phyloP scores from a whole-genome alignment of 2,329 filamentous ascomycete species.

The Microcyclosporella mali region DNA sequence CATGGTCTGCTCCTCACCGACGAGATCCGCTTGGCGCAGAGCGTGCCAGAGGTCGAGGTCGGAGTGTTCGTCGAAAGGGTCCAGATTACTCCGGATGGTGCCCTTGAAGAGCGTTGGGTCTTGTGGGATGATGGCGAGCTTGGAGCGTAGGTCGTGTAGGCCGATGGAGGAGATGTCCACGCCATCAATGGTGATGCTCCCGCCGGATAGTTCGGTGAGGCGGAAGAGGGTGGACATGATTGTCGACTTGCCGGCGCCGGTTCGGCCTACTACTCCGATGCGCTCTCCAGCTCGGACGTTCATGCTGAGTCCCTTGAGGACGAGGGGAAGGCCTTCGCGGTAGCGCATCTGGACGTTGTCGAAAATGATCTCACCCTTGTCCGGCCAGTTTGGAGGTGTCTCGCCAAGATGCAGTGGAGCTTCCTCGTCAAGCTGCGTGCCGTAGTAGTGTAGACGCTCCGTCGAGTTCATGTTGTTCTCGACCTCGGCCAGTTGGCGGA shows the following conservation, averaged over 20 bases:
- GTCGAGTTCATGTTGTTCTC: constrained; percentile 98
- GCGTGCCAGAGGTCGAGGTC: constrained; percentile 74
- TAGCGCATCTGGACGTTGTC: constrained; percentile 49
- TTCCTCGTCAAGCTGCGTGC: constrained; percentile 78
- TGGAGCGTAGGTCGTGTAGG: constrained; percentile 66
- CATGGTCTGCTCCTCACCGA: constrained; percentile 47
- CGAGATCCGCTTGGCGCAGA: constrained; percentile 68
- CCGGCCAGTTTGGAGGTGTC: constrained; percentile 72
- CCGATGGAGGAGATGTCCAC: constrained; percentile 63
- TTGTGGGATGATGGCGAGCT: constrained; percentile 71
- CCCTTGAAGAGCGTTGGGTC: constrained; percentile 78
- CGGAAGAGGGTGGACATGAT: constrained; percentile 81
- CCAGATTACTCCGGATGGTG: constrained; percentile 71
- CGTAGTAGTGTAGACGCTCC: constrained; percentile 86
- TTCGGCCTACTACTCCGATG: constrained; percentile 74
- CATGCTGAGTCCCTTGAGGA: constrained; percentile 51
- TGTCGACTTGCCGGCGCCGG: constrained; percentile 74
- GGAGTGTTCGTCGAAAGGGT: constrained; percentile 72
- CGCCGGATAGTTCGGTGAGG: constrained; percentile 48
- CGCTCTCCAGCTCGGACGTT: constrained; percentile 69
- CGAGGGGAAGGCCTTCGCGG: constrained; percentile 43
- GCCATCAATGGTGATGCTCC: constrained; percentile 45
- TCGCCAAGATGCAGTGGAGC: constrained; percentile 70
- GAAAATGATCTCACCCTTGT: constrained; percentile 63
- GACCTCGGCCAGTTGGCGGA: constrained; percentile 87